Percentiles rank a stretch among this genome's conserved stretches.
These are phyloP conservation scores for Copromyces sp. DNA, from an alignment of 495 filamentous ascomycete species.

Conservation along the genomic window DNA sequence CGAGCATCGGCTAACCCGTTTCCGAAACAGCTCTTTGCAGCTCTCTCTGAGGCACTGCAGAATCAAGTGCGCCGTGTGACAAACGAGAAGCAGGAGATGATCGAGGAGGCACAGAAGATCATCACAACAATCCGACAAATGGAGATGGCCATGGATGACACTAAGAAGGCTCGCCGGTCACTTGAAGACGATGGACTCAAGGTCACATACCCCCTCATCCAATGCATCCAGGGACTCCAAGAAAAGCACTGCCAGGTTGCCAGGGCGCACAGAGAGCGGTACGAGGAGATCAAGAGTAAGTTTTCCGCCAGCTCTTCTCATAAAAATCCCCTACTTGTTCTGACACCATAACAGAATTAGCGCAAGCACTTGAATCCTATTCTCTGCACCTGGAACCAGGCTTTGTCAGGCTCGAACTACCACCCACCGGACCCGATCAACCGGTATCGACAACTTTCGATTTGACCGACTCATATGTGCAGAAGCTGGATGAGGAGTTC, in stretches of 20 bases:
- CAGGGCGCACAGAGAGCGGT: conserved; percentile 77
- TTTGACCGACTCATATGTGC: conserved; percentile 79
- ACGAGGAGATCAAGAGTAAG: conserved; percentile 89
- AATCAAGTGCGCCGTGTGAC: conserved; percentile 73
- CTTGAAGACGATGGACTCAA: conserved; percentile 50
- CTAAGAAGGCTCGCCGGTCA: conserved; percentile 47
- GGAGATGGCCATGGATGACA: conserved; percentile 79
- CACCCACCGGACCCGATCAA: conserved; percentile 65
- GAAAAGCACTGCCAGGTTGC: conserved; percentile 74
- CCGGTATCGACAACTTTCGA: conserved; percentile 75
- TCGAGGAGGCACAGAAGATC: conserved; percentile 76
- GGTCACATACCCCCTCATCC: conserved; percentile 68
- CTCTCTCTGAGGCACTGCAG: conserved; percentile 76
- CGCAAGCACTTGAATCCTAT: conserved; percentile 86
- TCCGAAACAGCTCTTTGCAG: conserved; percentile 60
- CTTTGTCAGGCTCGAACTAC: conserved; percentile 71
- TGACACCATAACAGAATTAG: conserved; percentile 55
- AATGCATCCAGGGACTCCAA: conserved; percentile 67
- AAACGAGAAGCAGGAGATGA: conserved; percentile 76
- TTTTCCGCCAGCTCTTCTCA: neutral
- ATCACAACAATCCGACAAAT: conserved; percentile 83
- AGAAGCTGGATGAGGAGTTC: conserved; percentile 80
- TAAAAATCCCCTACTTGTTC: neutral
- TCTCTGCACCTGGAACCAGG: conserved; percentile 84
- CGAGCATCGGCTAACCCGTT: neutral